phyloP scores from a whole-genome alignment of 192 early-diverging fungal genomes.

The Coemansia guatemalensis region DNA sequence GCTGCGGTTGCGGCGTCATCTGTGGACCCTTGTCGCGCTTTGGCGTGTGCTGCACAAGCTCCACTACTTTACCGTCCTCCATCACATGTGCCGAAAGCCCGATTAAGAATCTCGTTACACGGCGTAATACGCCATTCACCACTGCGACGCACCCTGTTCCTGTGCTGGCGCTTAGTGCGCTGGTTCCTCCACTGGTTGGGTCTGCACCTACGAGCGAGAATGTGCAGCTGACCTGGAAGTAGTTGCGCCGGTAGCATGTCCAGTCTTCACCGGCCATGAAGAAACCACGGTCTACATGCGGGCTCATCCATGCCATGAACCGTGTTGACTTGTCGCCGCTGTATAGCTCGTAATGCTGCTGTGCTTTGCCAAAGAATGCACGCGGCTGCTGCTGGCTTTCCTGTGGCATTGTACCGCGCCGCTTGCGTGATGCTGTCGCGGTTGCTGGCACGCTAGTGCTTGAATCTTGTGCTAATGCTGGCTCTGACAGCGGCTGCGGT shows the following conservation, averaged over 20 bases:
- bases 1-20: constrained; percentile 62
- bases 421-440: constrained; percentile 3
- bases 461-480: not conserved
- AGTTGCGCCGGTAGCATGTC: constrained; percentile 96
- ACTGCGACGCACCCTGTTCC: constrained; percentile 70
- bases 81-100: constrained; percentile 76
- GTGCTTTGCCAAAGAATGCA: constrained; percentile 67
- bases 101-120: constrained; percentile 68
- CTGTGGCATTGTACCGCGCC: constrained; percentile 25
- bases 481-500: not conserved
- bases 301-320: constrained; percentile 60
- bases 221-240: constrained; percentile 75
- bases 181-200: constrained; percentile 3
- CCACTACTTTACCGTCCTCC: constrained; percentile 72
- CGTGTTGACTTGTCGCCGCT: constrained; percentile 63
- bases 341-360: constrained; percentile 64
- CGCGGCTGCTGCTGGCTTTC: constrained; percentile 1
- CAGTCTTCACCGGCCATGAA: constrained; percentile 86
- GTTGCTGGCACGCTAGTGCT: not conserved
- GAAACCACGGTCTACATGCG: constrained; percentile 92
- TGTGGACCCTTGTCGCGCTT: constrained; percentile 95
- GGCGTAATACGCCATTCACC: constrained; percentile 50
- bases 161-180: constrained; percentile 43
- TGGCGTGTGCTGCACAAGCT: constrained; percentile 83
- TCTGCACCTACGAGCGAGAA: constrained; percentile 26